Conservation (phyloP, 78 protist genomes). For the Carpediemonas membranifera region DNA sequence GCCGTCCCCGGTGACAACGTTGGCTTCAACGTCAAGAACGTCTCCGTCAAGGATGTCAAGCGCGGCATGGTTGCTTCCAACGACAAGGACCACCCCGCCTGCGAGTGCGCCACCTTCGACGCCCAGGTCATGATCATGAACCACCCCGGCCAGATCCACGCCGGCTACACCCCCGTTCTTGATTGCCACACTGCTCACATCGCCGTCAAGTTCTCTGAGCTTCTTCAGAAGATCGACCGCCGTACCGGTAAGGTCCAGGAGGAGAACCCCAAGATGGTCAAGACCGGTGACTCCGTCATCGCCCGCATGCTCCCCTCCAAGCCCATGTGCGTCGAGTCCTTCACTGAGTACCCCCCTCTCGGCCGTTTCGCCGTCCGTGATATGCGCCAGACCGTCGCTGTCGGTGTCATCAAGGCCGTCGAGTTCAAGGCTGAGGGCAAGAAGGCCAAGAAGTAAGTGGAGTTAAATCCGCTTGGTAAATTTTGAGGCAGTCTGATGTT, state of each 20-base stretch:
- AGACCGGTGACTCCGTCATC: slow-evolving; percentile 78
- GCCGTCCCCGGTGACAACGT: slow-evolving; percentile 92
- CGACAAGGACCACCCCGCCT: too few species aligned
- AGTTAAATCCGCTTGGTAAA: too few species aligned
- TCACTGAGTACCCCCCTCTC: slow-evolving; percentile 82
- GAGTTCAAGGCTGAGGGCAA: not conserved
- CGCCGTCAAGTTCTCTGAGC: slow-evolving; percentile 75
- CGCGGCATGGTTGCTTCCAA: too few species aligned
- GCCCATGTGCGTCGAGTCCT: slow-evolving; percentile 91
- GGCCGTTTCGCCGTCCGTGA: slow-evolving; percentile 96
- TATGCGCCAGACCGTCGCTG: slow-evolving; percentile 93
- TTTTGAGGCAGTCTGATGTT: too few species aligned
- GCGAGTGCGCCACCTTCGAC: too few species aligned
- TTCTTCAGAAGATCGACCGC: slow-evolving; percentile 71
- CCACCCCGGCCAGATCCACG: slow-evolving; percentile 85
- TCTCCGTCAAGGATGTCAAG: slow-evolving; percentile 86
- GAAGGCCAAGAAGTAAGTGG: not conserved
- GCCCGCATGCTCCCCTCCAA: slow-evolving; percentile 71
- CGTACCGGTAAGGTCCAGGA: too few species aligned
- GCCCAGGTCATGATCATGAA: slow-evolving; percentile 87
- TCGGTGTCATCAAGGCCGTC: slow-evolving; percentile 78
- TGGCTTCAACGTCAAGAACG: too few species aligned
- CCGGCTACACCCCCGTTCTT: slow-evolving; percentile 82
- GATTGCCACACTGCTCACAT: slow-evolving; percentile 95
- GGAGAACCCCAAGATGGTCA: slow-evolving; percentile 65